Evolutionary conservation across 805 yeast species (phyloP).

Genomic region (Saturnispora hagleri): DNA sequence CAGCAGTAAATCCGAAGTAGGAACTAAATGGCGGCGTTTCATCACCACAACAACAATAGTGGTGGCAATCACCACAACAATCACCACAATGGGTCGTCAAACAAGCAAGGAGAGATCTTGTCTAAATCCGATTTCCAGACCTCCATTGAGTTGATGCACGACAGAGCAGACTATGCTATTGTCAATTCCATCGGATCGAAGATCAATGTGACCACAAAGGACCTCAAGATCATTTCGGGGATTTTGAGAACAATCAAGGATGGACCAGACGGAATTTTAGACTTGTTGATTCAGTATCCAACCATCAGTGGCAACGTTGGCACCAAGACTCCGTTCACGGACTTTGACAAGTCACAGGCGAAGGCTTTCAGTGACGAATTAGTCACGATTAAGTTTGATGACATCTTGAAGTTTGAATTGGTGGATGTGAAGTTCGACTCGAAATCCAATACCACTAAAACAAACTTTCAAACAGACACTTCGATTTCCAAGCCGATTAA

Average conservation of each 20-base stretch:
- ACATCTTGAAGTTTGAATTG: constrained; percentile 10
- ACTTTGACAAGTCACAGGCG: constrained; percentile 14
- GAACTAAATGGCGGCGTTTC: not conserved
- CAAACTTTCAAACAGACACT: constrained; percentile 66
- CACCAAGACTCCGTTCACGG: constrained; percentile 32
- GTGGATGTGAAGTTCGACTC: not conserved
- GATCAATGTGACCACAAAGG: constrained; percentile 48
- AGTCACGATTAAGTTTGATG: constrained; percentile 9
- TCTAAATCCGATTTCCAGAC: constrained; percentile 23
- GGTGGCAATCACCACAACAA: constrained; percentile 1
- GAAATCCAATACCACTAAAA: constrained; percentile 1
- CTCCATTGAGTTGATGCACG: constrained; percentile 34
- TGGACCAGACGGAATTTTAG: constrained; percentile 34
- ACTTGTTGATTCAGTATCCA: constrained; percentile 49
- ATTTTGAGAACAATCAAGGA: constrained; percentile 41
- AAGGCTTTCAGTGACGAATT: constrained; percentile 9
- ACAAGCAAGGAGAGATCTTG: constrained; percentile 9
- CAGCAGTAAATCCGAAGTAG: not conserved
- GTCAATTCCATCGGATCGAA: constrained; percentile 51
- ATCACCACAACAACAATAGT: not conserved
- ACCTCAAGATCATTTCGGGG: constrained; percentile 42
- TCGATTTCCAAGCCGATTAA: constrained; percentile 53
- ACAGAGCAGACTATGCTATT: constrained; percentile 46
- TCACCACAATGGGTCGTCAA: not conserved
- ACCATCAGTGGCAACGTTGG: constrained; percentile 29